Conservation (phyloP, 305 asterid genomes). For the Andrographis paniculata region DNA sequence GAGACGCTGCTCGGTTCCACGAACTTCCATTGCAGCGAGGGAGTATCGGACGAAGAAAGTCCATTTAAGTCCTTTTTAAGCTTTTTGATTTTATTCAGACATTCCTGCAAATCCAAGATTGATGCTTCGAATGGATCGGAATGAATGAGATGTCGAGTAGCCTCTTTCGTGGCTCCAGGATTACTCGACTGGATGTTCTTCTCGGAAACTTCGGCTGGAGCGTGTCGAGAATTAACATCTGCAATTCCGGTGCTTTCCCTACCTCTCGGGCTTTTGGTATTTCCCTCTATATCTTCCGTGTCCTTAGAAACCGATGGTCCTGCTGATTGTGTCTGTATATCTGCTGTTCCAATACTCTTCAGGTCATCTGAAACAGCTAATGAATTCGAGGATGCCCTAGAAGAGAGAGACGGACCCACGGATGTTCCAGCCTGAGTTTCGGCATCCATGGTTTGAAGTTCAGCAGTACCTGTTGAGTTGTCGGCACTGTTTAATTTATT, state of each 20-base stretch:
- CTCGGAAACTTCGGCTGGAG: constrained; percentile 14
- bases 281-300: too few relatives aligned
- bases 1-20: constrained; percentile 10
- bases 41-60: constrained; percentile 19
- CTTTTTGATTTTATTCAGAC: constrained; percentile 46
- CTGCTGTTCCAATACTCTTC: too few relatives aligned
- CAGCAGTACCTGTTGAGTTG: too few relatives aligned
- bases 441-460: too few relatives aligned
- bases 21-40: constrained; percentile 23
- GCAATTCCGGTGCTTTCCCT: not conserved
- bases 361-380: too few relatives aligned
- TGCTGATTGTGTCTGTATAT: too few relatives aligned
- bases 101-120: constrained; percentile 49
- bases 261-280: too few relatives aligned
- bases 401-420: too few relatives aligned
- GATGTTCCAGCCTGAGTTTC: too few relatives aligned
- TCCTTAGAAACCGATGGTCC: too few relatives aligned
- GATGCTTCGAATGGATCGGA: constrained; percentile 39
- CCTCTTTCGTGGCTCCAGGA: constrained; percentile 14
- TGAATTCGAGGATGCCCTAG: too few relatives aligned
- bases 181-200: constrained; percentile 13
- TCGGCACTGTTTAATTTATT: too few relatives aligned
- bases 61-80: constrained; percentile 25
- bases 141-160: constrained; percentile 18
- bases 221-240: constrained; percentile 17